phyloP scores from a whole-genome alignment of 1,284 basidiomycete genomes.

The Singerocomus inundabilis region DNA sequence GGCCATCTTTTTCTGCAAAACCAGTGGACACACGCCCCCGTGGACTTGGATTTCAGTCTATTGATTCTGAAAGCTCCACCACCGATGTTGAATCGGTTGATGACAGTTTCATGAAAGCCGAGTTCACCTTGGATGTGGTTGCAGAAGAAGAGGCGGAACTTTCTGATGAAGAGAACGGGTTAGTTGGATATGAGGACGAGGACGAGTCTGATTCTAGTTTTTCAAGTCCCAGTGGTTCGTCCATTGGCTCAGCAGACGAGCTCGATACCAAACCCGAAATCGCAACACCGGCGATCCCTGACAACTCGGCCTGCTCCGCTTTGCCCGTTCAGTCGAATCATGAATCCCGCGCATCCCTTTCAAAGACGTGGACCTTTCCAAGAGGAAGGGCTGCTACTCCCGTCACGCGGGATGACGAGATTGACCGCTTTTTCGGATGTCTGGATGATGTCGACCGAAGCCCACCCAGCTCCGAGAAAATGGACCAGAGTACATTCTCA shows the following conservation, averaged over 20 bases:
- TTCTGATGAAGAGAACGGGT: slow-evolving; percentile 50
- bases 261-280: slow-evolving; percentile 21
- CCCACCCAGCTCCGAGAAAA: slow-evolving; percentile 44
- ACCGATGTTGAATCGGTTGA: slow-evolving; percentile 65
- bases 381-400: slow-evolving; percentile 31
- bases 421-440: slow-evolving; percentile 73
- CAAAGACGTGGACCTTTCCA: slow-evolving; percentile 72
- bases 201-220: slow-evolving; percentile 57
- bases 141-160: slow-evolving; percentile 53
- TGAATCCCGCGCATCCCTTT: slow-evolving; percentile 47
- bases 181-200: slow-evolving; percentile 69
- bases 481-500: slow-evolving; percentile 56
- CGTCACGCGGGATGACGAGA: slow-evolving; percentile 23
- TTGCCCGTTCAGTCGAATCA: slow-evolving; percentile 28
- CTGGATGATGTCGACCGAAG: slow-evolving; percentile 58
- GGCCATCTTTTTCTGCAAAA: slow-evolving; percentile 14
- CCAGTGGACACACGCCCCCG: slow-evolving; percentile 30
- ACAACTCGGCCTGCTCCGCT: slow-evolving; percentile 5
- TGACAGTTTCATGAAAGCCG: slow-evolving; percentile 37
- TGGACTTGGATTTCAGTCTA: slow-evolving; percentile 56
- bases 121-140: slow-evolving; percentile 54
- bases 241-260: slow-evolving; percentile 56
- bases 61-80: slow-evolving; percentile 59
- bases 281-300: background rate
- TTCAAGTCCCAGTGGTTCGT: slow-evolving; percentile 49